Conservation (phyloP, 345 rosid genomes). For the Melastoma malabathricum region DNA sequence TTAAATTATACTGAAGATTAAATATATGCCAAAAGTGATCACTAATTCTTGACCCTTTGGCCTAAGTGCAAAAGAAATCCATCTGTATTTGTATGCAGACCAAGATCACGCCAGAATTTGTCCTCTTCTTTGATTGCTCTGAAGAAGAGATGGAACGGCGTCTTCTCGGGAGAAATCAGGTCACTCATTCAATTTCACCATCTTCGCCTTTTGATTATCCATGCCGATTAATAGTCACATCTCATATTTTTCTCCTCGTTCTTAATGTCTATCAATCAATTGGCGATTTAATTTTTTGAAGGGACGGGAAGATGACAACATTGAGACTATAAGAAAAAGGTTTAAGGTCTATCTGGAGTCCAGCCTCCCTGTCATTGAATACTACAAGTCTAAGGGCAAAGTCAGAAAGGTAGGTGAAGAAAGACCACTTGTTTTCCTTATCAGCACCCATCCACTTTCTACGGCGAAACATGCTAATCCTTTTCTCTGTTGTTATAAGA, state of each 20-base stretch:
- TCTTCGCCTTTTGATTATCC: background rate
- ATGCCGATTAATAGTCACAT: background rate
- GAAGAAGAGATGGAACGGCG: conserved; percentile 58
- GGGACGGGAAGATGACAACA: conserved; percentile 77
- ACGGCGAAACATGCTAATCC: background rate
- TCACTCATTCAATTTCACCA: conserved; percentile 8
- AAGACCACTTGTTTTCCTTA: conserved; percentile 1
- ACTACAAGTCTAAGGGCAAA: conserved; percentile 43
- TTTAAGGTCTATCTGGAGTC: conserved; percentile 51
- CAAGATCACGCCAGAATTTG: conserved; percentile 46
- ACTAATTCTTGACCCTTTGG: background rate
- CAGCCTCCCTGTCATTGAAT: conserved; percentile 39
- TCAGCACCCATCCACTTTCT: background rate
- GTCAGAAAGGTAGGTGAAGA: conserved; percentile 37
- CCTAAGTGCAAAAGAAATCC: no score
- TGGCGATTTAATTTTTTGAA: conserved; percentile 10
- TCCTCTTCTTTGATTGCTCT: conserved; percentile 47
- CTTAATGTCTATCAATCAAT: background rate
- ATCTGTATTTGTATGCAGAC: conserved; percentile 21
- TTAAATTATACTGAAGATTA: background rate
- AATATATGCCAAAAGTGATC: background rate
- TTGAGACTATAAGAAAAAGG: conserved; percentile 51
- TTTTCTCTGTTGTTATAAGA: conserved; percentile 19
- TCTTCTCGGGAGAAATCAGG: conserved; percentile 61
- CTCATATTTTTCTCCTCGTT: background rate